phyloP scores from a whole-genome alignment of 2,329 filamentous ascomycete genomes.

The Arthroderma sp. region DNA sequence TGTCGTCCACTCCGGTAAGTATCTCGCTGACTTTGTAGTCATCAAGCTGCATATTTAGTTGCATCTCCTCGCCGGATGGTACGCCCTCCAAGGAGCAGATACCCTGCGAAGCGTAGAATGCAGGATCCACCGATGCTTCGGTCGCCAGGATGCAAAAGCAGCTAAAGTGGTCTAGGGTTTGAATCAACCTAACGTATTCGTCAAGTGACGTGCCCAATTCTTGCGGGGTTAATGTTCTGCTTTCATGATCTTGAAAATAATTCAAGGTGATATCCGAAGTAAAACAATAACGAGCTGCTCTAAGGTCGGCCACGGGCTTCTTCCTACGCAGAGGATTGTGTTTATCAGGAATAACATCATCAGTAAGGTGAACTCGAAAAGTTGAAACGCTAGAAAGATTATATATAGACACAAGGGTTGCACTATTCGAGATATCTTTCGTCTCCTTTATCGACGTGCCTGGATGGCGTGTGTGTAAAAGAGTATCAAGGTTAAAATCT shows the following conservation, averaged over 20 bases:
- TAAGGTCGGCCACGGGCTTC: background rate
- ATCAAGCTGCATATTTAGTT: conserved; percentile 13
- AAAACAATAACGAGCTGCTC: background rate
- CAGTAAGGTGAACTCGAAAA: too few species aligned
- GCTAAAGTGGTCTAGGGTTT: conserved; percentile 15
- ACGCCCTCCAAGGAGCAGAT: conserved; percentile 13
- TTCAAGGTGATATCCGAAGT: background rate
- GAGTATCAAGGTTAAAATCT: too few species aligned
- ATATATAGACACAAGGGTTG: too few species aligned
- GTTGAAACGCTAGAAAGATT: too few species aligned
- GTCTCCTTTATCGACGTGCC: too few species aligned
- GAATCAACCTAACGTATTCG: background rate
- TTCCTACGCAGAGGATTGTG: background rate
- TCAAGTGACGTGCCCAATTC: too few species aligned
- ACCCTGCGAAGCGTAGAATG: conserved; percentile 14
- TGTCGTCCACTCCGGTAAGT: conserved; percentile 13
- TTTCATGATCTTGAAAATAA: too few species aligned
- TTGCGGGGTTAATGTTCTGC: too few species aligned
- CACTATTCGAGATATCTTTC: too few species aligned
- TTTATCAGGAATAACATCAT: too few species aligned
- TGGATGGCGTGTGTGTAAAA: too few species aligned
- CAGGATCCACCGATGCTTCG: conserved; percentile 11
- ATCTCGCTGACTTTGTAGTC: conserved; percentile 14
- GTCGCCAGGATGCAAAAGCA: conserved; percentile 17
- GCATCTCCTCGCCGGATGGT: conserved; percentile 14